These are phyloP conservation scores for Jacaranda copaia DNA, from an alignment of 257 asterid species.

Conservation along the genomic window DNA sequence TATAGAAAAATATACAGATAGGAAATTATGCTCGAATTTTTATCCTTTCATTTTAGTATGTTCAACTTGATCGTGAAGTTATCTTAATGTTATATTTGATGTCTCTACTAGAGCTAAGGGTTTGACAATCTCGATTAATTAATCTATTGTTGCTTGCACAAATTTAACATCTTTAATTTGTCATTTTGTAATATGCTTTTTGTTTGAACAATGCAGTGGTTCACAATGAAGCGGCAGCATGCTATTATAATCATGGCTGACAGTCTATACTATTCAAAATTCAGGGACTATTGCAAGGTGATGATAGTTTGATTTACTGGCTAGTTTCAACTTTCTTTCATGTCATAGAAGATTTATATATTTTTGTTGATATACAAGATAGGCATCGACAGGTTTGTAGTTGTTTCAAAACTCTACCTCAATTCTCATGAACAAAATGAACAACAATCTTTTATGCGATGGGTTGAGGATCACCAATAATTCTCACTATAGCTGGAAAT, in stretches of 20 bases:
- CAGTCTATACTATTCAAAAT: slow-evolving; percentile 83
- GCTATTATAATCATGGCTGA: slow-evolving; percentile 89
- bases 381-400: neutral
- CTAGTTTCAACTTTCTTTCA: neutral
- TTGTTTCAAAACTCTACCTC: neutral
- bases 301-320: slow-evolving; percentile 21
- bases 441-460: neutral
- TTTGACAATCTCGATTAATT: too few relatives aligned
- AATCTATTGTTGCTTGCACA: slow-evolving; percentile 13
- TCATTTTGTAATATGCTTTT: slow-evolving; percentile 29
- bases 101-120: too few relatives aligned
- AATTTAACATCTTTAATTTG: slow-evolving; percentile 25
- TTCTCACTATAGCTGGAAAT: slow-evolving; percentile 6
- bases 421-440: neutral
- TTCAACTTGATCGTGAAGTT: too few relatives aligned
- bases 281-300: slow-evolving; percentile 92
- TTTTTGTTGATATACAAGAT: neutral
- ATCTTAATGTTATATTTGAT: too few relatives aligned
- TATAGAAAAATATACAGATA: too few relatives aligned
- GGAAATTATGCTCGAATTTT: too few relatives aligned
- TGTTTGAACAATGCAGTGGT: slow-evolving; percentile 75
- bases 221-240: slow-evolving; percentile 97
- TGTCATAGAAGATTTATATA: neutral
- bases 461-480: neutral
- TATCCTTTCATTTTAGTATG: too few relatives aligned